A percentile compares a stretch with the other conserved stretches of the same genome.
These are phyloP conservation scores for Calonectria ilicicola DNA, from an alignment of 2,329 filamentous ascomycete species.

Conservation along the genomic window DNA sequence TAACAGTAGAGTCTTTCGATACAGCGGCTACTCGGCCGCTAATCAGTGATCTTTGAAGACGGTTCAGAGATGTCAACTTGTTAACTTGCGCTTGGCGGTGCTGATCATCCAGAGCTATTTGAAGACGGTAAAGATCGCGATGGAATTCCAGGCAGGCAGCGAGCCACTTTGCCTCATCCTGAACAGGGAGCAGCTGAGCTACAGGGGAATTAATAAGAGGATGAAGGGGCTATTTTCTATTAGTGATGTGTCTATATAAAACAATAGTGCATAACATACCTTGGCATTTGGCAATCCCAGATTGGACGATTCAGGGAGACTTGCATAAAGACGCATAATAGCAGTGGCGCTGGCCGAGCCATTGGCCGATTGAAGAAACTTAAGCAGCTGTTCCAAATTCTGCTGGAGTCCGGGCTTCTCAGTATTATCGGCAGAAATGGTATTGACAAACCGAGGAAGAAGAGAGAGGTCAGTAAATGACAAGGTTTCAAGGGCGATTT, in stretches of 20 bases:
- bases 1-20: slow-evolving; percentile 71
- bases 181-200: slow-evolving; percentile 57
- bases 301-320: slow-evolving; percentile 43
- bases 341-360: slow-evolving; percentile 46
- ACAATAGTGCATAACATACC: slow-evolving; percentile 49
- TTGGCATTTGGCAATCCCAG: slow-evolving; percentile 53
- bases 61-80: slow-evolving; percentile 66
- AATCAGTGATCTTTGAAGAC: slow-evolving; percentile 71
- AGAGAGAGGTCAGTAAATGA: slow-evolving; percentile 59
- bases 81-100: slow-evolving; percentile 56
- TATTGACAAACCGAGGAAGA: slow-evolving; percentile 49
- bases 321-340: slow-evolving; percentile 51
- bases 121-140: slow-evolving; percentile 56
- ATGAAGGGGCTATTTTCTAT: slow-evolving; percentile 63
- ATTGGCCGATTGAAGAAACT: slow-evolving; percentile 48
- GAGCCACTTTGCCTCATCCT: slow-evolving; percentile 59
- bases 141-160: slow-evolving; percentile 65
- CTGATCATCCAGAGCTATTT: slow-evolving; percentile 56
- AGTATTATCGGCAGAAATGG: slow-evolving; percentile 24
- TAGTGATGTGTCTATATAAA: slow-evolving; percentile 15
- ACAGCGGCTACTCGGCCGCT: slow-evolving; percentile 66
- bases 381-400: slow-evolving; percentile 40
- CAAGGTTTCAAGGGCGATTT: slow-evolving; percentile 59
- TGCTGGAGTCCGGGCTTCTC: slow-evolving; percentile 17
- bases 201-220: slow-evolving; percentile 69